Conservation (phyloP, 2,329 filamentous ascomycete species). For the Chaetomium sp. region DNA sequence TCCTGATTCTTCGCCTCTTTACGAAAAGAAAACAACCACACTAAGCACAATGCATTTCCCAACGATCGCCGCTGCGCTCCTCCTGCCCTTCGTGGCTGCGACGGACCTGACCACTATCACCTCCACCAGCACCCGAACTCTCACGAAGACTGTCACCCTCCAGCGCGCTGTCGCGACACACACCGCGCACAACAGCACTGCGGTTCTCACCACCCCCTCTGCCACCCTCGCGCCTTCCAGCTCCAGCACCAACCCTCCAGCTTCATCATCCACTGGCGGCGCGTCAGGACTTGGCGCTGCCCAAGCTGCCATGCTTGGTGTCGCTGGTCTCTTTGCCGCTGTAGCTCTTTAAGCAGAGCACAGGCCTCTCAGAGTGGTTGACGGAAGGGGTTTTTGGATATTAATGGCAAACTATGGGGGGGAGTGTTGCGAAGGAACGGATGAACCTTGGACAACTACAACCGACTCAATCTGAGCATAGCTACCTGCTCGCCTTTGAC, state of each 20-base stretch:
- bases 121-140: slow-evolving; percentile 44
- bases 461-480: too few relatives aligned
- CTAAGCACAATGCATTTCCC: slow-evolving; percentile 35
- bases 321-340: slow-evolving; percentile 41
- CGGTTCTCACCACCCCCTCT: slow-evolving; percentile 20
- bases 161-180: slow-evolving; percentile 29
- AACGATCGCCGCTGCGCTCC: slow-evolving; percentile 39
- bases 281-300: slow-evolving; percentile 39
- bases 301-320: slow-evolving; percentile 42
- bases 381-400: background rate
- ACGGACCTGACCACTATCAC: slow-evolving; percentile 43
- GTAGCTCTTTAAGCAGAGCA: slow-evolving; percentile 40
- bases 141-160: slow-evolving; percentile 40
- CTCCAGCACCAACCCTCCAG: slow-evolving; percentile 22
- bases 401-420: too few relatives aligned
- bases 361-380: background rate
- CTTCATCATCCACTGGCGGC: slow-evolving; percentile 27
- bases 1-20: background rate
- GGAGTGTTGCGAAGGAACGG: too few relatives aligned
- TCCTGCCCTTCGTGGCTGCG: slow-evolving; percentile 49
- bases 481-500: too few relatives aligned
- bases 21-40: background rate
- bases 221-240: slow-evolving; percentile 11
- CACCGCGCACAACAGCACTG: slow-evolving; percentile 31
- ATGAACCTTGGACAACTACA: too few relatives aligned